These are phyloP conservation scores for Pestalotiopsis sp. DNA, from an alignment of 2,329 filamentous ascomycete species.

Conservation along the genomic window DNA sequence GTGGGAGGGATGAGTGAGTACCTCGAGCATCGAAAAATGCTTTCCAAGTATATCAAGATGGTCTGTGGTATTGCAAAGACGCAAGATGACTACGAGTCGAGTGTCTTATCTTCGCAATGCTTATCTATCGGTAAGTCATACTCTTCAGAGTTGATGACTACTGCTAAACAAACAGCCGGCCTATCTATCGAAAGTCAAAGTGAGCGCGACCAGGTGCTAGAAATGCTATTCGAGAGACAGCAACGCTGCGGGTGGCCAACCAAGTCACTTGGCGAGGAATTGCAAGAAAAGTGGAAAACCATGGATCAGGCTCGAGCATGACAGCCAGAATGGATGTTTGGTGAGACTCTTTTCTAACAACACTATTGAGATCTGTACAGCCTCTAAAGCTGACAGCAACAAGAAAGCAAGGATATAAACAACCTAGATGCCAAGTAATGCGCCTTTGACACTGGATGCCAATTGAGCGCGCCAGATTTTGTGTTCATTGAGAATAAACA, in stretches of 20 bases:
- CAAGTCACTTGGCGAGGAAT: neutral
- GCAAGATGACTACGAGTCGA: neutral
- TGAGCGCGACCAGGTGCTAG: neutral
- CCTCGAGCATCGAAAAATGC: neutral
- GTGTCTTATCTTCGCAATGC: neutral
- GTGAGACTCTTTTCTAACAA: too few relatives aligned
- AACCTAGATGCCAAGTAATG: neutral
- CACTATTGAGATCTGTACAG: too few relatives aligned
- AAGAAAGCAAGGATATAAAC: too few relatives aligned
- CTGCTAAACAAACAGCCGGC: neutral
- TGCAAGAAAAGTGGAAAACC: neutral
- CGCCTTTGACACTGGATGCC: neutral
- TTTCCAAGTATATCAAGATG: neutral
- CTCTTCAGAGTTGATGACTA: neutral
- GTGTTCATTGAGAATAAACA: slow-evolving; percentile 49
- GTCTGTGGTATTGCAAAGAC: neutral
- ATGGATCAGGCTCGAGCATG: neutral
- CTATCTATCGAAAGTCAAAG: neutral
- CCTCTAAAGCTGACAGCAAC: too few relatives aligned
- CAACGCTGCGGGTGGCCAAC: neutral
- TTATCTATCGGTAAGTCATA: neutral
- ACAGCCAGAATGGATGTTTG: neutral
- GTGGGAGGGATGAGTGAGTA: neutral
- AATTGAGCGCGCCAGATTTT: slow-evolving; percentile 40
- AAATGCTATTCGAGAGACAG: neutral